These are phyloP conservation scores for Albatrellus sp. DNA, from an alignment of 1,284 basidiomycete genomes.

Conservation along the genomic window DNA sequence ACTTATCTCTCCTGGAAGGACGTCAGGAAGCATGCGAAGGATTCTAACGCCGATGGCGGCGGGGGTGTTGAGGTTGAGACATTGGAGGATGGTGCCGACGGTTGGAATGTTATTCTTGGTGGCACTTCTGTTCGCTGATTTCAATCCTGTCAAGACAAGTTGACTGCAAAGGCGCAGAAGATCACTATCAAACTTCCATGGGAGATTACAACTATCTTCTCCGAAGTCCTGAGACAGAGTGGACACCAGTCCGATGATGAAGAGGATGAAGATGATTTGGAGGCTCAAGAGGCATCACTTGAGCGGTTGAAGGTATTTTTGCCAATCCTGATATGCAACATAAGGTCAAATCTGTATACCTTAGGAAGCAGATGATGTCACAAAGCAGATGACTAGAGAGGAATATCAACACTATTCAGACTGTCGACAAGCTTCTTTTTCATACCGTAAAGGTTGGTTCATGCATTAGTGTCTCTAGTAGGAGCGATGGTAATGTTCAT, in stretches of 20 bases:
- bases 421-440: slow-evolving; percentile 94
- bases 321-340: not conserved
- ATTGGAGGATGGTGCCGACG: slow-evolving; percentile 67
- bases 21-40: slow-evolving; percentile 91
- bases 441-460: slow-evolving; percentile 78
- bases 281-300: slow-evolving; percentile 90
- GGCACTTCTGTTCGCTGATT: not conserved
- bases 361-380: slow-evolving; percentile 90
- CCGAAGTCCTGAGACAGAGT: slow-evolving; percentile 50
- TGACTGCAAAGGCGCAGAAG: slow-evolving; percentile 79
- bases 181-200: slow-evolving; percentile 93
- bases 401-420: slow-evolving; percentile 98
- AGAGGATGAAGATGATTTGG: slow-evolving; percentile 92
- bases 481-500: too few species aligned
- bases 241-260: slow-evolving; percentile 71
- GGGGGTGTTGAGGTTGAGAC: slow-evolving; percentile 72
- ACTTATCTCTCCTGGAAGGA: slow-evolving; percentile 99
- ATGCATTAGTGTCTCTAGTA: not conserved
- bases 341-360: not conserved
- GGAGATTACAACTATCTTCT: slow-evolving; percentile 89
- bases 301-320: slow-evolving; percentile 61
- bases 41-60: slow-evolving; percentile 67
- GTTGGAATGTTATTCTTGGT: slow-evolving; percentile 21
- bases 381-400: slow-evolving; percentile 90
- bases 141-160: slow-evolving; percentile 47